phyloP scores from a whole-genome alignment of 2,329 filamentous ascomycete species.

The Beauveria varroae region DNA sequence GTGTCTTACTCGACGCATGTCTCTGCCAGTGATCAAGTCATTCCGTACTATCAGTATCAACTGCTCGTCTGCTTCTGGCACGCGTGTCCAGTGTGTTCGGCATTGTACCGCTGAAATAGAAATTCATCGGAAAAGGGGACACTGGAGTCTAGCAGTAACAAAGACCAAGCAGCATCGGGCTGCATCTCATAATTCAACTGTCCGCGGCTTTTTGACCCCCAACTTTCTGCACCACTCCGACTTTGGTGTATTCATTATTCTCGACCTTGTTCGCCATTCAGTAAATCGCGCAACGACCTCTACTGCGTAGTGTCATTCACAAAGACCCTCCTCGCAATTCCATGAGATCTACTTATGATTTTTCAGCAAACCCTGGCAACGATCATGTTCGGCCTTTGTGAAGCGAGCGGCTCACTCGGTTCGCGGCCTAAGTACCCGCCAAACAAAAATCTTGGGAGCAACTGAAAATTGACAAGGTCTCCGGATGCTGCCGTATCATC shows the following conservation, averaged over 20 bases:
- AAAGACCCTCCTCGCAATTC: neutral
- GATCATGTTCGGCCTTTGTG: neutral
- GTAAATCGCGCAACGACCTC: neutral
- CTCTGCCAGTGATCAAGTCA: neutral
- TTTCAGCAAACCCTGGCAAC: neutral
- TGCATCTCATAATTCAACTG: neutral
- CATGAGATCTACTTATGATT: neutral
- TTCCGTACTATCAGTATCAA: neutral
- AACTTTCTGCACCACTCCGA: neutral
- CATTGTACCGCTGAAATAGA: neutral
- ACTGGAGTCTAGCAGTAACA: neutral
- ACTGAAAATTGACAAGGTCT: neutral
- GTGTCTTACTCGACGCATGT: neutral
- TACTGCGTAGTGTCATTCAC: neutral
- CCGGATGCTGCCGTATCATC: conserved; percentile 28
- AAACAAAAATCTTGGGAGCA: conserved; percentile 9
- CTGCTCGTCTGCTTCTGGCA: neutral
- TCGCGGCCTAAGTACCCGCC: conserved; percentile 28
- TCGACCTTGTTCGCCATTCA: neutral
- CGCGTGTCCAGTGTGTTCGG: neutral
- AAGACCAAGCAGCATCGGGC: neutral
- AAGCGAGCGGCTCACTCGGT: conserved; percentile 28
- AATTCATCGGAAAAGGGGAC: neutral
- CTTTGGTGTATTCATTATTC: neutral
- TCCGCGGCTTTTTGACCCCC: neutral